phyloP scores from a whole-genome alignment of 208 protist genomes.

The Angomonas ambiguus region DNA sequence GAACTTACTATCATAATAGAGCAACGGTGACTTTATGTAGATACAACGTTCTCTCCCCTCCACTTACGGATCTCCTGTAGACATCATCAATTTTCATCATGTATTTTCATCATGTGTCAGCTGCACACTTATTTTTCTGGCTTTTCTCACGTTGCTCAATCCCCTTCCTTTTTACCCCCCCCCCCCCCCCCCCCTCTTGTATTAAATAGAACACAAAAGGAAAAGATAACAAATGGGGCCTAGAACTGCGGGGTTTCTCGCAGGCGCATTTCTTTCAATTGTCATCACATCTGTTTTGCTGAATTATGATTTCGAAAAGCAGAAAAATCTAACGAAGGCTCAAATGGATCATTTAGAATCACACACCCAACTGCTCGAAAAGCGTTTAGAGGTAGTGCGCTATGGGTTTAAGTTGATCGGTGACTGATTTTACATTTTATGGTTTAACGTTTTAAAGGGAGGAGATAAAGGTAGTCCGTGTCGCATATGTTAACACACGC shows the following conservation, averaged over 20 bases:
- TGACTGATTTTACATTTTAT: background rate
- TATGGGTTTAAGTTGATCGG: slow-evolving; percentile 7
- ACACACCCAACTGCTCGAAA: slow-evolving; percentile 20
- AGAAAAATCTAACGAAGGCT: slow-evolving; percentile 29
- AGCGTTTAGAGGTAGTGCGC: slow-evolving; percentile 25
- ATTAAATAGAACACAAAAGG: background rate
- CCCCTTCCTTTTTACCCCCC: background rate
- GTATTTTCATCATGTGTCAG: background rate
- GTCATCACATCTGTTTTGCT: slow-evolving; percentile 21
- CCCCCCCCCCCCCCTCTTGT: background rate
- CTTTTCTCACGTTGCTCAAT: too few species aligned
- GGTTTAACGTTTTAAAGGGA: background rate
- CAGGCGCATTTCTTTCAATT: slow-evolving; percentile 20
- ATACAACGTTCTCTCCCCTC: background rate
- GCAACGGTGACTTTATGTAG: background rate
- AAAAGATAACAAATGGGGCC: slow-evolving; percentile 30
- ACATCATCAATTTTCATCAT: background rate
- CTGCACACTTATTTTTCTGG: background rate
- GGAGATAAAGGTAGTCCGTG: background rate
- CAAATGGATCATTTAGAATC: slow-evolving; percentile 22
- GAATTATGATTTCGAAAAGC: slow-evolving; percentile 33
- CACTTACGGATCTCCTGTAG: background rate
- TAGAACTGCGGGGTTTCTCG: slow-evolving; percentile 39
- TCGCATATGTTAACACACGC: background rate
- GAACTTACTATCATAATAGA: background rate